These are phyloP conservation scores for Mycena belliarum DNA, from an alignment of 768 basidiomycete species.

Conservation along the genomic window DNA sequence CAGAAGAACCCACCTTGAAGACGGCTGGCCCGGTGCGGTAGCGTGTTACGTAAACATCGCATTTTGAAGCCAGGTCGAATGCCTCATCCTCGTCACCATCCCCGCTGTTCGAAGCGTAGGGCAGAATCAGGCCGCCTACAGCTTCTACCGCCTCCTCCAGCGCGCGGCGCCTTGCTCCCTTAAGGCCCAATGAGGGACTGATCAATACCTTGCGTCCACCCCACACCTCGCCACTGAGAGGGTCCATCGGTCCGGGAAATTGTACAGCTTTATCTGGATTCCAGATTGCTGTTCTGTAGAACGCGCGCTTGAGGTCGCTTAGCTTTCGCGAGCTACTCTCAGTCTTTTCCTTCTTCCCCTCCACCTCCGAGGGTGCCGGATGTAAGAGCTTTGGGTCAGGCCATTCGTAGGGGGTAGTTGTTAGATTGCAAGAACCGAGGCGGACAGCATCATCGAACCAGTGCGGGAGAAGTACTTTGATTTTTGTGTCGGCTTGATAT, in stretches of 20 bases:
- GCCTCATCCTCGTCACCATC: conserved; percentile 41
- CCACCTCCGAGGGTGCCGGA: conserved; percentile 24
- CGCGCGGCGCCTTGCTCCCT: conserved; percentile 46
- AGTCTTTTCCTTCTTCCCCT: conserved; percentile 25
- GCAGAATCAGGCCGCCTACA: conserved; percentile 57
- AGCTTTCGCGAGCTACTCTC: conserved; percentile 33
- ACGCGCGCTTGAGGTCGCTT: conserved; percentile 32
- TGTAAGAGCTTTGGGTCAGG: conserved; percentile 63
- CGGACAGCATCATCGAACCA: conserved; percentile 87
- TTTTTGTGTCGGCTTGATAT: conserved; percentile 54
- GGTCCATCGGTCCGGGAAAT: conserved; percentile 21
- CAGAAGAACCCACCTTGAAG: conserved; percentile 54
- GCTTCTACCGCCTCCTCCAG: conserved; percentile 61
- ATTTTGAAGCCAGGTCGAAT: conserved; percentile 37
- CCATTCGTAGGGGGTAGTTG: conserved; percentile 65
- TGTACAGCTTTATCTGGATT: conserved; percentile 12
- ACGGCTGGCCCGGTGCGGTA: conserved; percentile 72
- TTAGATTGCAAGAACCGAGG: conserved; percentile 49
- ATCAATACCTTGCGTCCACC: conserved; percentile 60
- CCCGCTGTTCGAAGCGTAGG: conserved; percentile 22
- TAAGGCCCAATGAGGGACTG: conserved; percentile 57
- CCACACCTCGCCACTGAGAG: conserved; percentile 50
- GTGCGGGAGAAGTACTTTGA: conserved; percentile 80
- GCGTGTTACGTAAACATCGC: conserved; percentile 76
- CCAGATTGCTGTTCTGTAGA: conserved; percentile 35